A percentile compares a stretch with the other conserved stretches of the same genome.
Conservation (phyloP, 169 alveolate genomes). For the Plasmodium relictum region DNA sequence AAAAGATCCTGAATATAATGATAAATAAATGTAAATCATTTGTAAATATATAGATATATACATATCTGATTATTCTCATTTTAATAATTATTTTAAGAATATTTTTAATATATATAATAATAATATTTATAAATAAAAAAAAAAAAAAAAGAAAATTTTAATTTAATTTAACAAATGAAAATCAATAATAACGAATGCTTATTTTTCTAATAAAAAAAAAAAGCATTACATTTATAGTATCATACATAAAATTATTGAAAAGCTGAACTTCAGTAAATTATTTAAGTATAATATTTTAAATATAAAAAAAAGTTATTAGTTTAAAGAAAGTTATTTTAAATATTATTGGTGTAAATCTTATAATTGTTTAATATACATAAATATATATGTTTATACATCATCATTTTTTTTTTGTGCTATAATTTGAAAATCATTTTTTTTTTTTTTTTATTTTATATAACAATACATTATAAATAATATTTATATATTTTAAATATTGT, state of each 20-base stretch:
- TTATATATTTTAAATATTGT: conserved; percentile 15
- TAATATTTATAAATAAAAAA: neutral
- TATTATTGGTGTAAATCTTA: neutral
- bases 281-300: conserved; percentile 3
- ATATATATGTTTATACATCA: conserved; percentile 1
- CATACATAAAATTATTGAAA: neutral
- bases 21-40: conserved; percentile 21
- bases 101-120: neutral
- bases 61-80: neutral
- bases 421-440: conserved; percentile 26
- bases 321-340: conserved; percentile 9
- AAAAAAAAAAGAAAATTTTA: neutral
- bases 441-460: conserved; percentile 4
- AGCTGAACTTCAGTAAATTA: neutral
- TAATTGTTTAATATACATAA: conserved; percentile 34
- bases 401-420: conserved; percentile 33
- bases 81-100: neutral
- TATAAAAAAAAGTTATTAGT: neutral
- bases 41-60: conserved; percentile 15
- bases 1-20: conserved; percentile 50
- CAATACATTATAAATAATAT: conserved; percentile 17
- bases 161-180: neutral
- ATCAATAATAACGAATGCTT: neutral
- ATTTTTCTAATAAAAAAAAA: neutral
- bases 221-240: neutral